Evolutionary conservation across 73 alveolate species (phyloP).

Genomic region (Symbiodinium pilosum): DNA sequence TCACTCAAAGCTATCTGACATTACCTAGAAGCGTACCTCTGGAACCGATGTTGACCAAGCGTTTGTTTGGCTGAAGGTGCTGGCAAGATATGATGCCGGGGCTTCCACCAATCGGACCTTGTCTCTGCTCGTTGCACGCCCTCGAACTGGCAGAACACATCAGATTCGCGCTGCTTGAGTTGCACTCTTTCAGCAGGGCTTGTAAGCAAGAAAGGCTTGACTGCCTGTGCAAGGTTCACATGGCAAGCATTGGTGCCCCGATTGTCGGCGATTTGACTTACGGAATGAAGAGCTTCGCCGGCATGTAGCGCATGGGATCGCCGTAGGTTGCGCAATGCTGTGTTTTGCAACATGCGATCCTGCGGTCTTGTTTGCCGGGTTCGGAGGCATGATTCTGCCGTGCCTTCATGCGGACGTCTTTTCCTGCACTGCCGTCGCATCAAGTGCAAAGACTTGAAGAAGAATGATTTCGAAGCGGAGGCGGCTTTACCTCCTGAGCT

Average conservation of each 20-base stretch:
- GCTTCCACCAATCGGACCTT: background rate
- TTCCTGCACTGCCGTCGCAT: slow-evolving; percentile 71
- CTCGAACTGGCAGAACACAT: slow-evolving; percentile 83
- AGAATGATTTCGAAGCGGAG: background rate
- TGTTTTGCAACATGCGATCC: no score
- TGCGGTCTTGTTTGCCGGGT: no score
- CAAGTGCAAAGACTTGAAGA: background rate
- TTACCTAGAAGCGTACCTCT: no score
- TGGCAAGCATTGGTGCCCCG: slow-evolving; percentile 64
- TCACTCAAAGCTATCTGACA: no score
- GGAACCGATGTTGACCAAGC: no score
- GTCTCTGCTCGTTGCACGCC: slow-evolving; percentile 32
- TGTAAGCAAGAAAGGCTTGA: background rate
- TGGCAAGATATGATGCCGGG: background rate
- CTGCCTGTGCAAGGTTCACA: slow-evolving; percentile 36
- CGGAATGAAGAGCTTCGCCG: slow-evolving; percentile 23
- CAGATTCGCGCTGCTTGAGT: slow-evolving; percentile 26
- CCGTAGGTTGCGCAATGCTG: background rate
- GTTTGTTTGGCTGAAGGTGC: no score
- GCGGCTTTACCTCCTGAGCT: slow-evolving; percentile 73
- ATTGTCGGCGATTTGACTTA: slow-evolving; percentile 70
- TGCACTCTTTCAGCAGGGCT: background rate
- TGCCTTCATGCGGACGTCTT: slow-evolving; percentile 28
- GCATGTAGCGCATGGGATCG: background rate
- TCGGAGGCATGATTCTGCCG: background rate